Conservation (phyloP, 495 filamentous ascomycete species). For the Penicillium paradoxum region DNA sequence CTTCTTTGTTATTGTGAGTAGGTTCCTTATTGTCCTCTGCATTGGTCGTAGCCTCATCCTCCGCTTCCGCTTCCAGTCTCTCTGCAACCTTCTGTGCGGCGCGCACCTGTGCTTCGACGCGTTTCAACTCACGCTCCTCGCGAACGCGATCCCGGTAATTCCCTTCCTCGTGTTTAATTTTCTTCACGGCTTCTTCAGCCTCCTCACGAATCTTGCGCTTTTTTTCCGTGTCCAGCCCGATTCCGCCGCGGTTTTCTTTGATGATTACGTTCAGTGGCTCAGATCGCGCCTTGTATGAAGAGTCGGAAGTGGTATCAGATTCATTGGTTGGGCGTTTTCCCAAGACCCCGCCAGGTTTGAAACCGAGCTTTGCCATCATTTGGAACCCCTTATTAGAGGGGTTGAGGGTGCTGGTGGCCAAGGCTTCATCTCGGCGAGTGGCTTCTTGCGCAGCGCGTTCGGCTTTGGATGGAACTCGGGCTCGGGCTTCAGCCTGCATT, state of each 20-base stretch:
- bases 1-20: slow-evolving; percentile 6
- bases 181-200: slow-evolving; percentile 53
- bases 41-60: slow-evolving; percentile 6
- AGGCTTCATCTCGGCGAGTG: slow-evolving; percentile 66
- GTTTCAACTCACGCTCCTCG: slow-evolving; percentile 64
- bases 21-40: slow-evolving; percentile 17
- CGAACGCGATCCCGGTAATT: slow-evolving; percentile 73
- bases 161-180: slow-evolving; percentile 59
- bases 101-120: slow-evolving; percentile 59
- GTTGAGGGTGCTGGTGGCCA: slow-evolving; percentile 62
- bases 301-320: neutral
- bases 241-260: slow-evolving; percentile 80
- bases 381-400: slow-evolving; percentile 73
- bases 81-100: slow-evolving; percentile 83
- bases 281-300: slow-evolving; percentile 31
- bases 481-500: slow-evolving; percentile 40
- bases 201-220: slow-evolving; percentile 76
- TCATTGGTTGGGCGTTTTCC: slow-evolving; percentile 46
- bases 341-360: slow-evolving; percentile 64
- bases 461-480: slow-evolving; percentile 63
- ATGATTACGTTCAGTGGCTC: slow-evolving; percentile 66
- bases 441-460: slow-evolving; percentile 69
- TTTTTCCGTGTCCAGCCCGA: slow-evolving; percentile 75
- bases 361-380: slow-evolving; percentile 98
- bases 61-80: slow-evolving; percentile 55